phyloP scores from a whole-genome alignment of 2,329 filamentous ascomycete genomes.

The Albifimbria verrucaria region DNA sequence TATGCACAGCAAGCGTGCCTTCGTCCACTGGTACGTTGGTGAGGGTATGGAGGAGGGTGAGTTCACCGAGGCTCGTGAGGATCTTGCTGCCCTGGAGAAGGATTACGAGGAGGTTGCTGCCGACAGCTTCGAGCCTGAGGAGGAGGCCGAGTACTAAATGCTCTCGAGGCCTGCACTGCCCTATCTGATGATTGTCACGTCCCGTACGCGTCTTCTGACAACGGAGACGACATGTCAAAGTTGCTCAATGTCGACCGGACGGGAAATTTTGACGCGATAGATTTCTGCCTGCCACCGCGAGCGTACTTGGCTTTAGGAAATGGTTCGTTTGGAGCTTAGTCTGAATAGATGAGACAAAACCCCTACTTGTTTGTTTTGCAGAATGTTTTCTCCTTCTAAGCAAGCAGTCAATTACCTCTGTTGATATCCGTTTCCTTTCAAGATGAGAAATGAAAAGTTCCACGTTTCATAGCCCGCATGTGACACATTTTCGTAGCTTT shows the following conservation, averaged over 20 bases:
- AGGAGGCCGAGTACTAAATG: constrained; percentile 73
- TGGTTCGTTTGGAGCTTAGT: constrained; percentile 23
- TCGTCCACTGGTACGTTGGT: constrained; percentile 78
- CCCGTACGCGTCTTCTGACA: no score
- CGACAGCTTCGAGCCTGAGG: constrained; percentile 65
- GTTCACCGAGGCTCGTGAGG: constrained; percentile 83
- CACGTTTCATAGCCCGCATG: no score
- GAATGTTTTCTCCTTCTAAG: constrained; percentile 15
- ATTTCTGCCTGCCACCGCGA: constrained; percentile 18
- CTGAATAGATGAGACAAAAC: constrained; percentile 26
- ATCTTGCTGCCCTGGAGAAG: constrained; percentile 80
- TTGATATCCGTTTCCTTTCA: no score
- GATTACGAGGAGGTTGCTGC: constrained; percentile 83
- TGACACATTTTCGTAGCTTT: no score
- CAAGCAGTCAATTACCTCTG: constrained; percentile 28
- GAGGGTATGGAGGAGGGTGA: constrained; percentile 93
- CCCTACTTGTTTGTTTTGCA: constrained; percentile 10
- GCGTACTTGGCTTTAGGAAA: constrained; percentile 12
- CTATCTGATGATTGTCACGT: no score
- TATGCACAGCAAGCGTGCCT: constrained; percentile 75
- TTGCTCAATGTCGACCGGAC: constrained; percentile 5
- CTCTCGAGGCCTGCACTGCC: not conserved
- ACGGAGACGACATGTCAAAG: constrained; percentile 11
- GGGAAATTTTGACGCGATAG: constrained; percentile 15
- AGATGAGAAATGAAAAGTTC: no score